Conservation (phyloP, 768 basidiomycete species). For the Collybiopsis confluens region DNA sequence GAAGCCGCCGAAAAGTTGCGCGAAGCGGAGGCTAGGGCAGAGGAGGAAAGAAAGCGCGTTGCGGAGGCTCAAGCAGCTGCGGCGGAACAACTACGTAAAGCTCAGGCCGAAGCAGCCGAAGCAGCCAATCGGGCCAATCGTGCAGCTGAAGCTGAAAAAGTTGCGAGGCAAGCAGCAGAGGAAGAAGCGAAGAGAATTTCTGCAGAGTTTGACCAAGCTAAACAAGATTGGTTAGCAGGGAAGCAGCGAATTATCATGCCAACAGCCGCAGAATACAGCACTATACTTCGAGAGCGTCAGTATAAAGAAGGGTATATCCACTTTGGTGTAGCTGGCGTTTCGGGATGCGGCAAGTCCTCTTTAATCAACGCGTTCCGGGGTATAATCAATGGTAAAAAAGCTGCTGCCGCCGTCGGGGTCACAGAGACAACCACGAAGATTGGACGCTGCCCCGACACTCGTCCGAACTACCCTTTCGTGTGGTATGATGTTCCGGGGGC, state of each 20-base stretch:
- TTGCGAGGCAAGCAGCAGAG: not conserved
- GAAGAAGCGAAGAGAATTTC: not conserved
- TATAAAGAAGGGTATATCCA: constrained; percentile 23
- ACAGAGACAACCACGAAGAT: constrained; percentile 24
- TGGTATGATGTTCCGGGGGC: constrained; percentile 36
- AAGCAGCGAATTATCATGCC: constrained; percentile 26
- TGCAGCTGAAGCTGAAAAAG: not conserved
- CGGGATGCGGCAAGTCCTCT: constrained; percentile 34
- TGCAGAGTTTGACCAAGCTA: not conserved
- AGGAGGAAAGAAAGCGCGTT: too few relatives aligned
- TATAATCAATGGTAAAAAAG: constrained; percentile 14
- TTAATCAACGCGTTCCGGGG: constrained; percentile 33
- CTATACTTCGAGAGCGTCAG: not conserved
- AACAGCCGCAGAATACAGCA: constrained; percentile 16
- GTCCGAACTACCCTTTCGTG: constrained; percentile 16
- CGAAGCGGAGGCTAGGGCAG: too few relatives aligned
- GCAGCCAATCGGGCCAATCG: not conserved
- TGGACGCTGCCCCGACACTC: constrained; percentile 21
- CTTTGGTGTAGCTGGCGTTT: constrained; percentile 27
- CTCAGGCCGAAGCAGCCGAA: not conserved
- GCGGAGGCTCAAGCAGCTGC: too few relatives aligned
- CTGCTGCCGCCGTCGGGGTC: constrained; percentile 24
- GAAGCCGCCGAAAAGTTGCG: too few relatives aligned
- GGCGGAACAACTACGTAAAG: too few relatives aligned
- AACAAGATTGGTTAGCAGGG: constrained; percentile 12